Base-by-base conservation (phyloP, 495 filamentous ascomycete species). In the Penicillium tannophilum region DNA sequence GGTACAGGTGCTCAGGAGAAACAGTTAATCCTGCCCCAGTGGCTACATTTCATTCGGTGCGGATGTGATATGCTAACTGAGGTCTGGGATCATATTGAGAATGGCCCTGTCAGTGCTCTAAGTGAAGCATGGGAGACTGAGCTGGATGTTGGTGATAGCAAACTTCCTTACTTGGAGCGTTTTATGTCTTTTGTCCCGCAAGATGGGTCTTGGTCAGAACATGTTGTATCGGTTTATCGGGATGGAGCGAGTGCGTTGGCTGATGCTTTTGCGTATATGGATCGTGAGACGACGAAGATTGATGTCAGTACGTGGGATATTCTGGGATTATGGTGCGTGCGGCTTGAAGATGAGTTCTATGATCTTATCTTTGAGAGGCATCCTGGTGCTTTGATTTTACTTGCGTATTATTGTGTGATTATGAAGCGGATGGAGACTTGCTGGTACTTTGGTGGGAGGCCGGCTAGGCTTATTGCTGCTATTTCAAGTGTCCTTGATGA, bases 391-490 rank as follows among this genome's bases (percentile, higher is more conserved):
- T 53, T 78, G 35, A 60, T 78, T 35, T 65, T 77, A 10, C 69
- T 78, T 23, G 72, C 68, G 1, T 58, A 74, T 58, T 77, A 76
- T 44, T 76, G 76, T 47, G 67, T 68, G 20, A 57, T 78, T 12
- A 54, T 75, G 36, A 75, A 70, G 46, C 45, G 47, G 17, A 28
- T 70, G 31, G 72, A 68, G 46, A 16, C 51, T 0, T 60, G 52
- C 53, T 77, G 76, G 75, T 78, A 70, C 61, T 52, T 69, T 42
- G 43, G 63, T 6, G 73, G 70, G 6, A 65, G 68, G 31, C 67
- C 73, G 6, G 54, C 56, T n/a, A 75, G 24, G 17, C 42, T 63
- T 39, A 55, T 76, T 39, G 35, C 33, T 19, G 64, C 67, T 31
- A 75, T 76, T 60, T 54, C 60, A 36, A 57, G 54, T 41, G 60